phyloP scores from a whole-genome alignment of 2,329 filamentous ascomycete species.

The Claviceps pusilla region DNA sequence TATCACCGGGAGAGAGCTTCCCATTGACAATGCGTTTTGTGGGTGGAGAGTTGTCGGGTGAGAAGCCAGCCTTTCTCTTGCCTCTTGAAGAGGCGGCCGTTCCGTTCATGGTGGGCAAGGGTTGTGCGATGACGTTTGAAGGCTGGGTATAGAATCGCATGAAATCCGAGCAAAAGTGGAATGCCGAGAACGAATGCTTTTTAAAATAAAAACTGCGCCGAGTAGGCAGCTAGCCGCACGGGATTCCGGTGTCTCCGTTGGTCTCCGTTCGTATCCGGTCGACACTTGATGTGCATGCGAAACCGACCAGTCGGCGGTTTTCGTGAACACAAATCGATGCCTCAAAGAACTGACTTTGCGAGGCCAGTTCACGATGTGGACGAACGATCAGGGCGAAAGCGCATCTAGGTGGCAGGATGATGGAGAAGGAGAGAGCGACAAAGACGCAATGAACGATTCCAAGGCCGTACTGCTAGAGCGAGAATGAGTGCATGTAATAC shows the following conservation, averaged over 20 bases:
- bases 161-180: constrained; percentile 2
- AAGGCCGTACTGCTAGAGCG: background rate
- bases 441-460: constrained; percentile 3
- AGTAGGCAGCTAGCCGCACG: background rate
- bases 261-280: background rate
- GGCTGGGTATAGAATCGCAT: constrained; percentile 1
- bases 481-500: background rate
- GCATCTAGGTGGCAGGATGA: constrained; percentile 10
- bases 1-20: constrained; percentile 33
- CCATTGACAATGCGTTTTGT: constrained; percentile 28
- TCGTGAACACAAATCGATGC: background rate
- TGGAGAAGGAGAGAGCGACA: constrained; percentile 3
- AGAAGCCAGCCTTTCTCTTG: constrained; percentile 37
- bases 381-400: constrained; percentile 12
- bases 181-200: background rate
- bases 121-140: background rate
- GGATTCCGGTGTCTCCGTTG: background rate
- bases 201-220: background rate
- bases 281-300: background rate
- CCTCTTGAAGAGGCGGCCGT: constrained; percentile 24
- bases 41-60: constrained; percentile 21
- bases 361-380: constrained; percentile 2
- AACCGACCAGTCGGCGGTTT: background rate
- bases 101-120: constrained; percentile 27
- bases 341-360: background rate